phyloP scores from a whole-genome alignment of 2,329 filamentous ascomycete genomes.

The Ophiostoma australiae region DNA sequence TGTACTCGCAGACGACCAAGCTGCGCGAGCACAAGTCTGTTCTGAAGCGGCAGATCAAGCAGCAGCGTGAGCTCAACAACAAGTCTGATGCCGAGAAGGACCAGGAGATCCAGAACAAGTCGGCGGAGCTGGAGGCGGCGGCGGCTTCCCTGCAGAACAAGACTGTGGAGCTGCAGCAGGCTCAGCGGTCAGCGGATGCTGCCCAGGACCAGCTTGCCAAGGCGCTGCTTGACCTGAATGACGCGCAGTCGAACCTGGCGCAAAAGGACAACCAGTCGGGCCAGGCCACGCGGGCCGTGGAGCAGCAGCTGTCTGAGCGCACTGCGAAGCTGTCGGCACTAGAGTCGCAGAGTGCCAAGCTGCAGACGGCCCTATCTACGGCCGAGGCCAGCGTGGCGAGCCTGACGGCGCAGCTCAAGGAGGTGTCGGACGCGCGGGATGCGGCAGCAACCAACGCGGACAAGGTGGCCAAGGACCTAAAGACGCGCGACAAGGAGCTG shows the following conservation, averaged over 20 bases:
- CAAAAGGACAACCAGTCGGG: conserved; percentile 22
- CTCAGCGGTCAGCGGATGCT: conserved; percentile 37
- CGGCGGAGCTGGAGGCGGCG: conserved; percentile 54
- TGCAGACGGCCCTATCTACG: conserved; percentile 37
- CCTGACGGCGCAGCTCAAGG: conserved; percentile 37
- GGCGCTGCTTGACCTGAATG: conserved; percentile 46
- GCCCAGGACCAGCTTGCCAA: conserved; percentile 47
- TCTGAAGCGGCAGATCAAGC: conserved; percentile 85
- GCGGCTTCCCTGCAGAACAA: conserved; percentile 58
- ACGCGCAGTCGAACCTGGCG: conserved; percentile 29
- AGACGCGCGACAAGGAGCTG: conserved; percentile 48
- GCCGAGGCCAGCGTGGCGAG: conserved; percentile 38
- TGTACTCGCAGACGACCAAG: conserved; percentile 70
- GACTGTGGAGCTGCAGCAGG: conserved; percentile 47
- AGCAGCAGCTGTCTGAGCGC: conserved; percentile 27
- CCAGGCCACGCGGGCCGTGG: conserved; percentile 26
- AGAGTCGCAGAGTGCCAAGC: conserved; percentile 32
- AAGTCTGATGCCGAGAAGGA: conserved; percentile 73
- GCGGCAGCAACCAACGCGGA: conserved; percentile 31
- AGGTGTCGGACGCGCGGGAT: conserved; percentile 31
- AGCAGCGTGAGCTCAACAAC: conserved; percentile 87
- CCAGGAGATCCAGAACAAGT: conserved; percentile 55
- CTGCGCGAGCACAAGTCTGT: conserved; percentile 86
- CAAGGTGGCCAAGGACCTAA: conserved; percentile 42
- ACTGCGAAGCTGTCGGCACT: conserved; percentile 37